phyloP scores from a whole-genome alignment of 441 rosid species.

The Euphorbia schlechtendalii region DNA sequence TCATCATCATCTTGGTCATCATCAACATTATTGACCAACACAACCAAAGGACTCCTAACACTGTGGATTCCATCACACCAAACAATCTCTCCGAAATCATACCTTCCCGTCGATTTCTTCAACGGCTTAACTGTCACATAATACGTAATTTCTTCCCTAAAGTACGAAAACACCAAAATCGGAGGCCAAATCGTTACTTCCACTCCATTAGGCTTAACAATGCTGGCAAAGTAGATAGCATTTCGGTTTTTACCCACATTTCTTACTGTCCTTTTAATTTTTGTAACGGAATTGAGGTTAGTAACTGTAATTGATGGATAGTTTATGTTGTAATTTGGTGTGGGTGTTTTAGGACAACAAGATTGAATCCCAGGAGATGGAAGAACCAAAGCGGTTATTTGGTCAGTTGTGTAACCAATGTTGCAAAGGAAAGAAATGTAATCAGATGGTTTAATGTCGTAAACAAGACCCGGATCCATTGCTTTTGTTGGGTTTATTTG shows the following conservation, averaged over 20 bases:
- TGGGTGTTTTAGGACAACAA: constrained; percentile 16
- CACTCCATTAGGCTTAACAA: constrained; percentile 48
- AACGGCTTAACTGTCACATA: constrained; percentile 39
- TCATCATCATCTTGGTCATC: neutral
- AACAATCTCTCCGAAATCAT: constrained; percentile 45
- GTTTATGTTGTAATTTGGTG: constrained; percentile 37
- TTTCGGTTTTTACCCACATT: constrained; percentile 41
- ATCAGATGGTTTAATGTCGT: constrained; percentile 44
- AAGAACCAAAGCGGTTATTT: constrained; percentile 32
- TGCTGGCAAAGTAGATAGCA: constrained; percentile 31
- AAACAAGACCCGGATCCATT: constrained; percentile 65
- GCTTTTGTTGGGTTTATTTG: constrained; percentile 60
- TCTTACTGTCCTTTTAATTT: constrained; percentile 44
- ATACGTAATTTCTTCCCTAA: constrained; percentile 32
- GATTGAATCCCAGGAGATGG: constrained; percentile 20
- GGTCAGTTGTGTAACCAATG: constrained; percentile 43
- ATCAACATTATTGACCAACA: constrained; percentile 25
- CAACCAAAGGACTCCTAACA: constrained; percentile 59
- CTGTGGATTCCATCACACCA: constrained; percentile 50
- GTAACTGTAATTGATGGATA: constrained; percentile 57
- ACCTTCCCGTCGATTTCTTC: constrained; percentile 41
- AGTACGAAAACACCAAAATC: constrained; percentile 36
- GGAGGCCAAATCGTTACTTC: constrained; percentile 54
- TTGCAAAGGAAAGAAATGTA: constrained; percentile 52
- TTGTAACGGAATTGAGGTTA: constrained; percentile 32